Percentiles rank a stretch among this genome's conserved stretches.
These are phyloP conservation scores for Cyclocybe aegerita DNA, from an alignment of 768 basidiomycete genomes.

Conservation along the genomic window DNA sequence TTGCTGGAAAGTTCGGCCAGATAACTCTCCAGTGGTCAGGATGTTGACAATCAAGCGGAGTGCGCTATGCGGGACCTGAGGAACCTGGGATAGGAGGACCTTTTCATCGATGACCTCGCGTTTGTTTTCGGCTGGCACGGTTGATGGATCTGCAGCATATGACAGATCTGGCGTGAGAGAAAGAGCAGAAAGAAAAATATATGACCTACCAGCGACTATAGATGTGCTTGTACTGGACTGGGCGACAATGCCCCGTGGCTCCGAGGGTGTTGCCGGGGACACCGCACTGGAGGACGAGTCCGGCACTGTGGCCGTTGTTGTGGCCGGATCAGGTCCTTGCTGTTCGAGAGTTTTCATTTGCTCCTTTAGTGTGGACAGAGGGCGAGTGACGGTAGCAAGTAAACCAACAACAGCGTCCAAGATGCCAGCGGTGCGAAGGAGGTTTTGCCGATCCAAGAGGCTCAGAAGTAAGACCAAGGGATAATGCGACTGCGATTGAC, in stretches of 20 bases:
- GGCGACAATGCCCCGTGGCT: too few species aligned
- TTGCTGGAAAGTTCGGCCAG: conserved; percentile 93
- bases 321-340: background rate
- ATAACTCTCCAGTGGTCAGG: conserved; percentile 95
- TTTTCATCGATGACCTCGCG: conserved; percentile 45
- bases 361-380: conserved; percentile 66
- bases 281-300: too few species aligned
- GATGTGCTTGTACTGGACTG: too few species aligned
- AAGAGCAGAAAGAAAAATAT: background rate
- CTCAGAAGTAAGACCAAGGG: conserved; percentile 89
- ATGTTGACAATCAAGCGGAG: conserved; percentile 94
- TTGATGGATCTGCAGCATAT: conserved; percentile 5
- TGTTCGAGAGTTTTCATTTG: conserved; percentile 29
- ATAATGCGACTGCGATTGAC: conserved; percentile 81
- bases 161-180: background rate
- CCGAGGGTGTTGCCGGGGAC: too few species aligned
- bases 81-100: conserved; percentile 64
- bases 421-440: conserved; percentile 85
- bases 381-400: conserved; percentile 85
- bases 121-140: conserved; percentile 14
- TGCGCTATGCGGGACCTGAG: conserved; percentile 82
- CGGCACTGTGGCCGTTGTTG: background rate
- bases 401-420: conserved; percentile 92
- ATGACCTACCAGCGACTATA: background rate
- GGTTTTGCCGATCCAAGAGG: conserved; percentile 81